A percentile compares a stretch with the other conserved stretches of the same genome.
Evolutionary conservation across 768 basidiomycete genomes (phyloP).

Genomic region (Mycena albidolilacea): DNA sequence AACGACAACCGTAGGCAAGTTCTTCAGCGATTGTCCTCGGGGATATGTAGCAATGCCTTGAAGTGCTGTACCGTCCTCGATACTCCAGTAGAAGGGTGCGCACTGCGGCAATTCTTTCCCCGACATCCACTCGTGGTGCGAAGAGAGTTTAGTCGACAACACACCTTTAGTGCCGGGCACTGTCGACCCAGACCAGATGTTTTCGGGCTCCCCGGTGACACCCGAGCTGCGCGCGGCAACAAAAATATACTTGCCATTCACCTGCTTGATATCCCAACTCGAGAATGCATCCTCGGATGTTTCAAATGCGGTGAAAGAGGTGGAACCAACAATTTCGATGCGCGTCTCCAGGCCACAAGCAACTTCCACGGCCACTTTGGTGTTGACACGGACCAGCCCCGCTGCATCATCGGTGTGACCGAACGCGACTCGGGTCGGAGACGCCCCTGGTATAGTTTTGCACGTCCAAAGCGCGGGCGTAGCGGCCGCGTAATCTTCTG

Average conservation of each 20-base stretch:
- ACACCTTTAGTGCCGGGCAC: slow-evolving; percentile 10
- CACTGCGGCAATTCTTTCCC: slow-evolving; percentile 31
- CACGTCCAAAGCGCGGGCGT: slow-evolving; percentile 21
- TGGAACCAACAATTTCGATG: slow-evolving; percentile 26
- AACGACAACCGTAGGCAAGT: slow-evolving; percentile 31
- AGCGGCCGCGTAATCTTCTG: background rate
- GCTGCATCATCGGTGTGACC: slow-evolving; percentile 33
- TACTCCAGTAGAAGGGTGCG: slow-evolving; percentile 35
- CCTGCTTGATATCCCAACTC: slow-evolving; percentile 31
- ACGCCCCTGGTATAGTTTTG: background rate
- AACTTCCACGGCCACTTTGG: slow-evolving; percentile 29
- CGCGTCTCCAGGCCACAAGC: slow-evolving; percentile 32
- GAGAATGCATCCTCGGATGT: slow-evolving; percentile 32
- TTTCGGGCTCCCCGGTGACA: slow-evolving; percentile 30
- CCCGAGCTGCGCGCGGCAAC: slow-evolving; percentile 35
- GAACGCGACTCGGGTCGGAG: slow-evolving; percentile 19
- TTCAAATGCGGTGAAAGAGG: slow-evolving; percentile 24
- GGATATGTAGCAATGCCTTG: slow-evolving; percentile 32
- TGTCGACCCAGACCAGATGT: slow-evolving; percentile 33
- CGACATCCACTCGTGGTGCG: slow-evolving; percentile 35
- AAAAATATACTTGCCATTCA: slow-evolving; percentile 27
- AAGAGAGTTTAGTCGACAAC: slow-evolving; percentile 34
- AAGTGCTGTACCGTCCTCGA: slow-evolving; percentile 28
- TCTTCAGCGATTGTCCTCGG: slow-evolving; percentile 17
- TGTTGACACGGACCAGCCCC: background rate